phyloP scores from a whole-genome alignment of 192 early-diverging fungal genomes.

The Chytriomyces sp. region DNA sequence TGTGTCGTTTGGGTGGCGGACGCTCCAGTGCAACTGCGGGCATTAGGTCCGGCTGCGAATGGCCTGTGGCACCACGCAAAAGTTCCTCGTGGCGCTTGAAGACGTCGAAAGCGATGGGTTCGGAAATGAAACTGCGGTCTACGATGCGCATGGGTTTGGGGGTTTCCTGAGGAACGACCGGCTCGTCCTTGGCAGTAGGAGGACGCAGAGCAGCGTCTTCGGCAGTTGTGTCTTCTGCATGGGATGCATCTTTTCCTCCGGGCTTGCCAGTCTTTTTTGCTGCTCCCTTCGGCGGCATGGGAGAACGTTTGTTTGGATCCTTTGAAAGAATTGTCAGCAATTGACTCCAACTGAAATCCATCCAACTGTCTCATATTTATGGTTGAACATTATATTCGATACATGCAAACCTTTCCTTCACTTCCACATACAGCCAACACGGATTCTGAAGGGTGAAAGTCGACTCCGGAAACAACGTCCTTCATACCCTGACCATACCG shows the following conservation, averaged over 20 bases:
- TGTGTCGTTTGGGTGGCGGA: background rate
- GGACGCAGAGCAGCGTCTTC: no score
- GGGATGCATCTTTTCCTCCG: no score
- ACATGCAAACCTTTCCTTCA: background rate
- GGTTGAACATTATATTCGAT: no score
- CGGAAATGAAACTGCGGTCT: background rate
- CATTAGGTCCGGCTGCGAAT: background rate
- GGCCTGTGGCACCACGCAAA: background rate
- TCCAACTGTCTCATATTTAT: no score
- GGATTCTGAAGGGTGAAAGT: constrained; percentile 16
- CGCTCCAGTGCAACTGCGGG: background rate
- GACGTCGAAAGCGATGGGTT: background rate
- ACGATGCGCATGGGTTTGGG: no score
- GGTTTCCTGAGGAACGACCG: no score
- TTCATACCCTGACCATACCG: constrained; percentile 11
- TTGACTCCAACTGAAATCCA: background rate
- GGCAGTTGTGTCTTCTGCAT: no score
- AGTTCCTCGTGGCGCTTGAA: background rate
- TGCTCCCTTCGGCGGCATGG: no score
- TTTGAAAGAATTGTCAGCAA: background rate
- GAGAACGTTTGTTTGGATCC: no score
- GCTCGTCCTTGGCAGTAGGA: no score
- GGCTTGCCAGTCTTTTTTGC: no score
- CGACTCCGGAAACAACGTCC: constrained; percentile 38
- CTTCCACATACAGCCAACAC: background rate